A percentile compares a stretch with the other conserved stretches of the same genome.
Conservation (phyloP, 257 asterid genomes). For the Gentiana dahurica region DNA sequence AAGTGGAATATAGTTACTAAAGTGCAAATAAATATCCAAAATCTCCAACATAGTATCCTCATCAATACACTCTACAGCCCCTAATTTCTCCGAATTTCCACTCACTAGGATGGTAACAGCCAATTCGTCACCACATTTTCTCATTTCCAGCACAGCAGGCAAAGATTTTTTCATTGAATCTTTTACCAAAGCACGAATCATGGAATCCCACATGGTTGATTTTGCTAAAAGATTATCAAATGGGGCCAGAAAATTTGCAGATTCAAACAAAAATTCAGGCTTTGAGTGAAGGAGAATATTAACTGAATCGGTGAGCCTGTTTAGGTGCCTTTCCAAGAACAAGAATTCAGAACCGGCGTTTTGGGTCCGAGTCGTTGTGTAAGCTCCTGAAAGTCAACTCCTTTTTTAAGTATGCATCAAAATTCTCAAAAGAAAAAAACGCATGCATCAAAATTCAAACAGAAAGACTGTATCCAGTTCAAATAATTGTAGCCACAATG, state of each 20-base stretch:
- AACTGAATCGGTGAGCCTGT: conserved; percentile 60
- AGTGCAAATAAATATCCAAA: conserved; percentile 68
- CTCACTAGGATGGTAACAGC: conserved; percentile 65
- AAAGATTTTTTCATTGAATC: conserved; percentile 54
- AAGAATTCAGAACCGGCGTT: conserved; percentile 49
- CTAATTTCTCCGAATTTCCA: conserved; percentile 41
- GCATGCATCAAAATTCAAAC: not conserved
- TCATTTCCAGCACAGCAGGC: conserved; percentile 39
- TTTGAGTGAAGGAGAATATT: conserved; percentile 33
- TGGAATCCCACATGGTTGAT: conserved; percentile 37
- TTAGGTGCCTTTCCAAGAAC: conserved; percentile 77
- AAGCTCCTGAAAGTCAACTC: conserved; percentile 55
- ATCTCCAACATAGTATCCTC: conserved; percentile 30
- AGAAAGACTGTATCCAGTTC: not conserved
- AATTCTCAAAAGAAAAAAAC: not conserved
- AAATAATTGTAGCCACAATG: not conserved
- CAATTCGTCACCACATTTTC: conserved; percentile 48
- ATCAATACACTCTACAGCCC: conserved; percentile 18
- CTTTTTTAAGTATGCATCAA: not conserved
- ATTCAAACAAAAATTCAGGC: conserved; percentile 40
- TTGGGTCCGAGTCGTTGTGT: conserved; percentile 91
- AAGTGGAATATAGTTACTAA: conserved; percentile 55
- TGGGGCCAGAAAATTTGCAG: conserved; percentile 8
- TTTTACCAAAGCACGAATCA: conserved; percentile 42
- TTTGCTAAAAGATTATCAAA: conserved; percentile 19